Evolutionary conservation across 768 basidiomycete species (phyloP).

Genomic region (Antrodiella citrinella): DNA sequence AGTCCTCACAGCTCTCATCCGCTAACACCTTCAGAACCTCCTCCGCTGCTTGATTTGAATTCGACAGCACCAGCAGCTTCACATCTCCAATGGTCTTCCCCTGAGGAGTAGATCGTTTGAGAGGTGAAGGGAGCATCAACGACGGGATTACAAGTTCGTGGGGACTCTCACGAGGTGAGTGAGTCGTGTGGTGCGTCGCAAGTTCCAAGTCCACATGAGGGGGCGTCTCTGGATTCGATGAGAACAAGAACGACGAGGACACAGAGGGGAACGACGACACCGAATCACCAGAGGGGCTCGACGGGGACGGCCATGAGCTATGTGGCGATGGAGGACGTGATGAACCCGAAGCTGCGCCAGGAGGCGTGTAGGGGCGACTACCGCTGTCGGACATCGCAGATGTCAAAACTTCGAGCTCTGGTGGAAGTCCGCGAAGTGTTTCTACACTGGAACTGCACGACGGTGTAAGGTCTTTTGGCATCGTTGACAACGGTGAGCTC

Average conservation of each 20-base stretch:
- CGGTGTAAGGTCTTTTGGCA: not conserved
- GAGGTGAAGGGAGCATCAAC: constrained; percentile 49
- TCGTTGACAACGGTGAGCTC: not conserved
- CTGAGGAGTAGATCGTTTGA: constrained; percentile 57
- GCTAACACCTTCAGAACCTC: constrained; percentile 40
- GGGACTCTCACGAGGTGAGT: constrained; percentile 22
- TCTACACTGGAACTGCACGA: constrained; percentile 18
- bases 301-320: constrained; percentile 46
- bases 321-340: constrained; percentile 40
- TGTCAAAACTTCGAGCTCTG: constrained; percentile 10
- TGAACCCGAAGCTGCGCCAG: constrained; percentile 2
- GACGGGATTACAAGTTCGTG: constrained; percentile 58
- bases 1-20: constrained; percentile 54
- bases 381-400: constrained; percentile 4
- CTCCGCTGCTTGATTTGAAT: constrained; percentile 34
- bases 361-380: not conserved
- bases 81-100: constrained; percentile 63
- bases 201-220: constrained; percentile 6
- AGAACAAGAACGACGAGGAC: constrained; percentile 72
- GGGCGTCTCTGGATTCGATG: constrained; percentile 60
- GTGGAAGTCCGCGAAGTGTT: constrained; percentile 16
- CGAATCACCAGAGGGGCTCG: constrained; percentile 53
- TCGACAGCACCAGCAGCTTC: constrained; percentile 45
- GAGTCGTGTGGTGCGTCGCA: not conserved
- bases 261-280: constrained; percentile 67